Base-by-base conservation (phyloP, 169 alveolate genomes). In the Cryptosporidium parvum region DNA sequence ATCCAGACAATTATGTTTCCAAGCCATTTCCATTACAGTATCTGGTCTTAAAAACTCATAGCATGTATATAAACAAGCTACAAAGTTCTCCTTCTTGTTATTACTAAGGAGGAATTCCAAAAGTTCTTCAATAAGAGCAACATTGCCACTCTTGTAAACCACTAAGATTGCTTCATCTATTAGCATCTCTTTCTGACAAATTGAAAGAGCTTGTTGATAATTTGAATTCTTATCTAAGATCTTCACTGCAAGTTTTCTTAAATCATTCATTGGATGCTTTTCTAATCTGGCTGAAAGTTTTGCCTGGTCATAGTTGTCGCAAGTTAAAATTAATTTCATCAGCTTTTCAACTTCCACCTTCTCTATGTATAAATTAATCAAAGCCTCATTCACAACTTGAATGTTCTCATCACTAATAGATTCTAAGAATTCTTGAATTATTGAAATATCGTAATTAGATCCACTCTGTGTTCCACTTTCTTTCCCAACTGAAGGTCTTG, bases 1-100 rank as follows among this genome's bases (percentile, higher is more conserved):
- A 91, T 98, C 99, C 85, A 95, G 93, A 84, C 96, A 96, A 44
- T 97, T 97, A 93, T 97, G 95, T 85, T 98, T 93, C 99, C 99
- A 99, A 5, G 99, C 99, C 70, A 97, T 93, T 96, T 99, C 99
- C 95, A 98, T 93, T 14, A 98, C 99, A 31, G 97, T 96, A 85
- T 98, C 99, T 12, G 99, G 99, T 91, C 97, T 97, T 48, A 99
- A 92, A 37, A 97, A 95, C 84, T 97, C 98, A 93, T 97, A 98
- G 94, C 99, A 98, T 70, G 98, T 97, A 93, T 96, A 97, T 71
- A 98, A 95, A 89, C 99, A 97, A 1, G 99, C 99, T 23, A 99
- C 97, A 75, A 99, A 97, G 61, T 96, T 96, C 93, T 97, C 99
- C 70, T 94, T 96, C 75, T 96, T 97, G 68, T 95, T 94, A 56